Percentiles rank a stretch among this genome's conserved stretches.
These are phyloP conservation scores for Aspergillus hortae DNA, from an alignment of 2,329 filamentous ascomycete species.

Conservation along the genomic window DNA sequence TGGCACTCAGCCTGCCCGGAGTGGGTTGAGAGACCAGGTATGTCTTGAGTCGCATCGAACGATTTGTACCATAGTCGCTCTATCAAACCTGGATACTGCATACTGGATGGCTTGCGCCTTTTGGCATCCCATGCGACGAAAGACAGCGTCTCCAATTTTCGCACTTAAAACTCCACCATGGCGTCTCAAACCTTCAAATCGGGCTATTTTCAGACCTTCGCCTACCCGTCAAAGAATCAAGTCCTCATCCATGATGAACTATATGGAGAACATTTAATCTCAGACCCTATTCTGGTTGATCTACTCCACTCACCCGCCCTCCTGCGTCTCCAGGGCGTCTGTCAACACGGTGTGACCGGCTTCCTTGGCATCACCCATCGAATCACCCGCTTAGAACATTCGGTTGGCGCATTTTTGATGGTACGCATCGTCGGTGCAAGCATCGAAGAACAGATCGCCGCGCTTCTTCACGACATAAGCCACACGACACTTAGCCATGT, in stretches of 20 bases:
- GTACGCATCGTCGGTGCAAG: slow-evolving; percentile 34
- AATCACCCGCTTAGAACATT: slow-evolving; percentile 40
- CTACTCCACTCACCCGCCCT: slow-evolving; percentile 33
- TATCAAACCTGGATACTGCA: too few species aligned
- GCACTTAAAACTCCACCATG: too few species aligned
- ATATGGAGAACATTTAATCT: slow-evolving; percentile 32
- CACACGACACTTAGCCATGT: slow-evolving; percentile 42
- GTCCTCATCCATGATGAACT: slow-evolving; percentile 32
- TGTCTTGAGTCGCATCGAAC: too few species aligned
- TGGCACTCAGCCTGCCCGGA: too few species aligned
- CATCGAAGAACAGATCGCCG: slow-evolving; percentile 38
- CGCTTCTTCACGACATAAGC: slow-evolving; percentile 39
- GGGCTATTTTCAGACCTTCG: slow-evolving; percentile 18
- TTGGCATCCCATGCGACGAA: too few species aligned
- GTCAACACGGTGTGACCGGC: slow-evolving; percentile 37
- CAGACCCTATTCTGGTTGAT: slow-evolving; percentile 35
- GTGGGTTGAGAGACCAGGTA: too few species aligned
- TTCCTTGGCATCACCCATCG: slow-evolving; percentile 31
- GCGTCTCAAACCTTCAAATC: not conserved
- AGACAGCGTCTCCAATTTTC: too few species aligned
- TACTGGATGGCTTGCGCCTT: too few species aligned
- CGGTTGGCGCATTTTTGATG: slow-evolving; percentile 38
- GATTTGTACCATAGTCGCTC: too few species aligned
- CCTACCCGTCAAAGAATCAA: slow-evolving; percentile 9
- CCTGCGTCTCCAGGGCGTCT: slow-evolving; percentile 32